These are phyloP conservation scores for Myxozyma udenii DNA, from an alignment of 805 yeast species.

Conservation along the genomic window DNA sequence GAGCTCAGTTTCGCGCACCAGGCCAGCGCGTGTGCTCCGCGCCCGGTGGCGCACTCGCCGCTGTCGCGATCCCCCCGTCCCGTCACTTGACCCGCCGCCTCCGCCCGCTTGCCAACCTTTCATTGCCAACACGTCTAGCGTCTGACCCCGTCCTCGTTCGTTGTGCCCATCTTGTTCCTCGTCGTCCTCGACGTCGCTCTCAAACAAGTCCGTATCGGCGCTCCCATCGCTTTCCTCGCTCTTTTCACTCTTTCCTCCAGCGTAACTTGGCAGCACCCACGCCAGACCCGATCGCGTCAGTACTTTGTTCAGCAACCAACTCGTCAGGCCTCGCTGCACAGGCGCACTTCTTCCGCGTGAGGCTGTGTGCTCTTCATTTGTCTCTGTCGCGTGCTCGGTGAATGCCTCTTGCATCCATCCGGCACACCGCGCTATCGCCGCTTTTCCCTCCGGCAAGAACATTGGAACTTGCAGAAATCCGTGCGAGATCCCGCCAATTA, in stretches of 20 bases:
- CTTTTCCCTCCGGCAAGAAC: slow-evolving; percentile 34
- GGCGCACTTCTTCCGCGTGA: neutral
- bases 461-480: slow-evolving; percentile 34
- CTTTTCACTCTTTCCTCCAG: neutral
- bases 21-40: slow-evolving; percentile 20
- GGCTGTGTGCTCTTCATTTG: neutral
- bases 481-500: slow-evolving; percentile 35
- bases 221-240: slow-evolving; percentile 1
- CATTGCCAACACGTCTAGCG: neutral
- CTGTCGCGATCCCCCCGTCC: slow-evolving; percentile 3
- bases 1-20: slow-evolving; percentile 26
- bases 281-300: slow-evolving; percentile 12
- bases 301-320: neutral
- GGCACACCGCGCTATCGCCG: slow-evolving; percentile 31
- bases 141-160: slow-evolving; percentile 1
- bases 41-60: slow-evolving; percentile 10
- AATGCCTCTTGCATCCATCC: slow-evolving; percentile 33
- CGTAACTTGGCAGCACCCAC: slow-evolving; percentile 13
- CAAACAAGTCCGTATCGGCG: slow-evolving; percentile 9
- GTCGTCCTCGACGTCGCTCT: slow-evolving; percentile 4
- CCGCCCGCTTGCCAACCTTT: neutral
- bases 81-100: neutral
- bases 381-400: neutral
- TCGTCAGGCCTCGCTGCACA: neutral
- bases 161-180: neutral